Base-by-base conservation (phyloP, 2,329 filamentous ascomycete species). In the Celoporthe dispersa region DNA sequence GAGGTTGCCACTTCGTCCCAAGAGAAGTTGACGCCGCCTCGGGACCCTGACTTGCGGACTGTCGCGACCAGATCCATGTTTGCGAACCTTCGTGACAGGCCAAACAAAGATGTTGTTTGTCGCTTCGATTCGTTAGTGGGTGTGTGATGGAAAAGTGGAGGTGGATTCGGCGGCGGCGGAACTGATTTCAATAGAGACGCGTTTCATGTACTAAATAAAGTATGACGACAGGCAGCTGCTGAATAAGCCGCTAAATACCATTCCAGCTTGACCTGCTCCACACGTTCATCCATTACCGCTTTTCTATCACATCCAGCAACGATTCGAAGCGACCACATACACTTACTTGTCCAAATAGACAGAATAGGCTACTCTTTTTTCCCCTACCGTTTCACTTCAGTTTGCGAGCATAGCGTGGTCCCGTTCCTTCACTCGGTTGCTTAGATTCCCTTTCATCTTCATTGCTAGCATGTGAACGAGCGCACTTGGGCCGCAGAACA, bases 1-100 rank as follows among this genome's bases (percentile, higher is more conserved):
- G 94, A 97, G 74, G 86, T 90, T 79, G 95, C 91, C 78, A 99
- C 95, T 75, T 98, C 94, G 74, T 95, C 92, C 96, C 96, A 98
- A 82, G 91, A 94, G 84, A 99, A 99, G 80, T 98, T 94, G 81
- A 92, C 92, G 78, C 96, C 96, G 77, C 96, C 96, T 74, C 96
- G 91, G 76, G 94, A 96, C 80, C 97, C 95, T 25, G 86, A 83
- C 82, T 99, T 98, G 77, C 94, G 93, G 72, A 99, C 92, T 57
- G 92, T 94, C 71, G 94, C 93, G 68, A 98, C 89, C 68, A 99
- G 88, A 86, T 99, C 96, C 96, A 99, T 98, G 5, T 16, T 65
- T 37, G 37, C 16, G 4, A 9, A 1, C 1, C 19, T 57, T 12
- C 3, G 66, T 39, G 25, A 7, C 1, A 41, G 41, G 57, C 14